Base-by-base conservation (phyloP, 2,329 filamentous ascomycete species). In the Talaromyces sp. region DNA sequence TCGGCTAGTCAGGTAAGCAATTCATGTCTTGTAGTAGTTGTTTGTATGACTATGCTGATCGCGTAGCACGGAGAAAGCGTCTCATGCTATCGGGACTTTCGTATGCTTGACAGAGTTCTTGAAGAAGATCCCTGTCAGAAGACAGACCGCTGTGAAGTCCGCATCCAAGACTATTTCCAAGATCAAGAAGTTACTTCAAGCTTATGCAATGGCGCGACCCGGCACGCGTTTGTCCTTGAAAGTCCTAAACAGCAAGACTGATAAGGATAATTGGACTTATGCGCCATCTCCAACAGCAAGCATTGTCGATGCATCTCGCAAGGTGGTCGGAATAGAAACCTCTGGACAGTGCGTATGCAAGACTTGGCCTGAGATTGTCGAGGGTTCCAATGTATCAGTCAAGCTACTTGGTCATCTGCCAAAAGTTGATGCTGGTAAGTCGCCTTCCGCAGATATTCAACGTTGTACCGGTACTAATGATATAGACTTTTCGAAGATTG, bases 241-340 rank as follows among this genome's bases (percentile, higher is more conserved):
- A 65, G 76, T 82, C 0, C 68, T 89, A 22, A 85, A 87, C 72
- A 84, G 81, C 1, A 88, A 87, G 73, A 88, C 86, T 69, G 83
- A 88, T 68, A 83, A 83, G 63, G 76, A 72, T 3, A 91, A 90
- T 54, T 88, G 86, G 78, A 78, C 82, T 15, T 90, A 89, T 72
- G 84, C 83, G 1, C 85, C 87, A 0, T 84, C 82, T 51, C 68
- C 76, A 29, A 77, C 76, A 22, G 78, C 80, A 6, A 80, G 76
- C 43, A 71, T 85, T 2, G 75, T 80, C 67, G 84, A 89, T 72
- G 84, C 85, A 7, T 83, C 82, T 2, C 73, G 84, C 45, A 88
- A 87, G 68, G 76, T 88, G 43, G 75, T 84, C 7, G 86, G 87
- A 1, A 82, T 80, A 45, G 82, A 86, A 5, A 81, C 83, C 51